These are phyloP conservation scores for Geoglossum cookeanum DNA, from an alignment of 2,329 filamentous ascomycete genomes.

Conservation along the genomic window DNA sequence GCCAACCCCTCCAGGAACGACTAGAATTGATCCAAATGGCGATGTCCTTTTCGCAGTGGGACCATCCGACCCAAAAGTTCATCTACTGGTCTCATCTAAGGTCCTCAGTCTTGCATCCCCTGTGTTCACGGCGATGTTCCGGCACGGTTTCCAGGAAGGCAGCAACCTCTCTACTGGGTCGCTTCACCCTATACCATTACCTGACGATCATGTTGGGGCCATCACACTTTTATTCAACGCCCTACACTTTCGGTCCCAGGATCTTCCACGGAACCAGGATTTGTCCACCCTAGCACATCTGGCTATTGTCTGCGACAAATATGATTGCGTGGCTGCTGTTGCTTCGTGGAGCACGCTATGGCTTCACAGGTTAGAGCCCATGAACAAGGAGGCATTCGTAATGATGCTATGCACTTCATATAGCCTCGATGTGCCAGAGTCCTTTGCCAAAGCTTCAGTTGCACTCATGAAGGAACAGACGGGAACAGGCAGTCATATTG, in stretches of 20 bases:
- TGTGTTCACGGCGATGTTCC: neutral
- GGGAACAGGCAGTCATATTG: too few relatives aligned
- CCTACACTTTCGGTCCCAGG: neutral
- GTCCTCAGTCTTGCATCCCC: constrained; percentile 1
- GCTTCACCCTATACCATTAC: neutral
- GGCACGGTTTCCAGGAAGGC: neutral
- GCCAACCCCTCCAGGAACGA: too few relatives aligned
- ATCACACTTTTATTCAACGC: neutral
- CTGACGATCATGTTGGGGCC: neutral
- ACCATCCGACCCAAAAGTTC: neutral
- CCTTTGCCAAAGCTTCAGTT: too few relatives aligned
- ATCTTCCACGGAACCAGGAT: neutral
- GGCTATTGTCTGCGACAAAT: neutral
- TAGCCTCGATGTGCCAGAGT: too few relatives aligned
- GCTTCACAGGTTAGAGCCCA: neutral
- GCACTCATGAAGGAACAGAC: too few relatives aligned
- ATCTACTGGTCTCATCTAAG: neutral
- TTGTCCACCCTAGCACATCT: neutral
- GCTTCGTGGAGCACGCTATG: neutral
- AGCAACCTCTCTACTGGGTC: neutral
- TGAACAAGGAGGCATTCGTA: too few relatives aligned
- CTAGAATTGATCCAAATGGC: neutral
- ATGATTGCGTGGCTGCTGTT: neutral
- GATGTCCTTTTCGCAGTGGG: neutral
- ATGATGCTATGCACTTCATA: too few relatives aligned